Base-by-base conservation (phyloP, 1,284 basidiomycete species). In the Malassezia globosa region DNA sequence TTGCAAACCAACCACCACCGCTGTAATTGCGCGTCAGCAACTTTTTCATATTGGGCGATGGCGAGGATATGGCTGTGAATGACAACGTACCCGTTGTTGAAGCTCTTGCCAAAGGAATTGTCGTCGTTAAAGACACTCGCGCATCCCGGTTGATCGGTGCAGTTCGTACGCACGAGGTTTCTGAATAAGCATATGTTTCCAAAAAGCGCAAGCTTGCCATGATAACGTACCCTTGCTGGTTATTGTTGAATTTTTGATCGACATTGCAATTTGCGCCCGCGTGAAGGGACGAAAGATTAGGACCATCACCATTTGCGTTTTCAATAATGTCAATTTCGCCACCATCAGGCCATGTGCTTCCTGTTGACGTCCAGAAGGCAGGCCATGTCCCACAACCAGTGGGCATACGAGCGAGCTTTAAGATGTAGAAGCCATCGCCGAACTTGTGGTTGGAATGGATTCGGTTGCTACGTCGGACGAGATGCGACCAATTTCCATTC, bases 281-380 rank as follows among this genome's bases (percentile, higher is more conserved):
- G 51, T 64, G 64, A 39, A 66, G 47, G 21, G 56, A 58, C 29
- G 59, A 60, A 11, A 58, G 55, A 53, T 64, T 63, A 35, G 40
- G 34, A 39, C 56, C 58, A 27, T 55, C 53, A 46, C 56, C 58
- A 27, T 64, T 58, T 36, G 62, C 64, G 18, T 62, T 62, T 29
- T 66, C 64, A 44, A 66, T 57, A 14, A 66, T 59, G 48, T 66
- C 64, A 35, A 66, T 60, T 54, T 66, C 64, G 19, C 64, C 64
- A 21, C 62, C 60, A 27, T 55, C 51, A 16, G 64, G 64, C 64
- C 64, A 66, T 6, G 51, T 46, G 21, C 55, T 52, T 18, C 34
- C 5, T 7, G 54, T 54, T 42, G 58, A 50, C 13, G 62, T 60
- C 67, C 67, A 70, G 41, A 66, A 61, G 4, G 67, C 66, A 10